Base-by-base conservation (phyloP, 1,284 basidiomycete genomes). In the Apiotrichum porosum region DNA sequence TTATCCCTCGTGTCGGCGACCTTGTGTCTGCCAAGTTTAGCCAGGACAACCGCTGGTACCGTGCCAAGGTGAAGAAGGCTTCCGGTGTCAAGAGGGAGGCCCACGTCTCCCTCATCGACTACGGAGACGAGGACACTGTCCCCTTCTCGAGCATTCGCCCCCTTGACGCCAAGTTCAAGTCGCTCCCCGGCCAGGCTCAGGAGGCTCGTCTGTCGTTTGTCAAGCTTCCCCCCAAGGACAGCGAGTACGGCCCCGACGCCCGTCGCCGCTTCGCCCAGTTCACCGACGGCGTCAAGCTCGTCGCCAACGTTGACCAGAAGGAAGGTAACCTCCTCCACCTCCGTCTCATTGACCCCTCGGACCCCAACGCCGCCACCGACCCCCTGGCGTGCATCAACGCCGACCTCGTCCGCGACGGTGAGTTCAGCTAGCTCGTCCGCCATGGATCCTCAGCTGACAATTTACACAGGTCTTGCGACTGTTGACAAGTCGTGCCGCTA, bases 1-100 rank as follows among this genome's bases (percentile, higher is more conserved):
- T 90, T 65, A 75, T 77, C 4, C 93, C 91, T 2, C 83, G 81
- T 64, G 81, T 79, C 17, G 92, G 92, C 23, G 92, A 97, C 52
- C 78, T 95, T 19, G 88, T 97, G 17, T 89, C 89, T 19, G 92
- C 77, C 47, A 75, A 76, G 53, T 79, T 78, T 62, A 70, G 60
- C 36, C 73, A 73, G 47, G 91, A 95, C 71, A 85, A 88, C 21
- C 80, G 84, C 51, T 97, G 92, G 92, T 97, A 95, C 72, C 86
- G 92, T 47, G 92, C 92, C 35, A 86, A 83, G 74, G 84, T 95
- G 55, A 84, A 85, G 52, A 81, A 86, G 31, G 77, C 82, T 21
- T 92, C 86, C 30, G 81, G 84, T 4, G 65, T 88, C 42, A 93
- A 91, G 76, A 90, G 86, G 65, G 73, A 73, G 46, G 74, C 74